Conservation (phyloP, 2,329 filamentous ascomycete genomes). For the Rhinocladiella similis region DNA sequence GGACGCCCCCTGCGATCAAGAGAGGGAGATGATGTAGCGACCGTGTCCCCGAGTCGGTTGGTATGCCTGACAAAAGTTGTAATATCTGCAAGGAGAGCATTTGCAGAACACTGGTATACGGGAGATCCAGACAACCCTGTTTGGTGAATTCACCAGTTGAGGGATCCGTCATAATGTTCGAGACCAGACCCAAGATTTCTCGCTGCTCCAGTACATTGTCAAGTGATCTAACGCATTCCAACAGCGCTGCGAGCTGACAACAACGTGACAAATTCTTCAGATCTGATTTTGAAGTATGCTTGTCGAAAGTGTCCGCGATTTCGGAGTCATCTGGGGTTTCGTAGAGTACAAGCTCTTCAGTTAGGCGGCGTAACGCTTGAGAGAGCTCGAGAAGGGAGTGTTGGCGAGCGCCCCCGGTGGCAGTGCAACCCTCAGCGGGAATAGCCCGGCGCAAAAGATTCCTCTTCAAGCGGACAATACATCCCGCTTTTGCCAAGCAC, state of each 20-base stretch:
- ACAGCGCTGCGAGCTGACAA: background rate
- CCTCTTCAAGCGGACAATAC: background rate
- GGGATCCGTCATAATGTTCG: background rate
- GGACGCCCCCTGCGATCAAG: background rate
- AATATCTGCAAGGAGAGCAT: background rate
- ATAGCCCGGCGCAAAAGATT: background rate
- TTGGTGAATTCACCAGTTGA: background rate
- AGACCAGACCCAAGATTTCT: background rate
- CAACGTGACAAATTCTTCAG: background rate
- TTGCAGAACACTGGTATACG: background rate
- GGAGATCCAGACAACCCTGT: background rate
- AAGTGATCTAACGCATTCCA: background rate
- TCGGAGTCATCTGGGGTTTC: background rate
- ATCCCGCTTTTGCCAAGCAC: background rate
- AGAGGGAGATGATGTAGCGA: background rate
- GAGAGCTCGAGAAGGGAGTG: background rate
- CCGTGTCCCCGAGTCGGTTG: background rate
- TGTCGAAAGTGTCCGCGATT: background rate
- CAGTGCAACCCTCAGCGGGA: background rate
- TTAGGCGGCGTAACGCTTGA: background rate
- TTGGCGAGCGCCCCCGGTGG: background rate
- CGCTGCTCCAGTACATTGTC: background rate
- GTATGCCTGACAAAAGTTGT: background rate
- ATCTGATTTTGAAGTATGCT: background rate
- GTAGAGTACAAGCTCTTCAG: background rate